Percentiles rank a stretch among this genome's conserved stretches.
phyloP scores from a whole-genome alignment of 192 early-diverging fungal genomes.

The Endogone sp. region DNA sequence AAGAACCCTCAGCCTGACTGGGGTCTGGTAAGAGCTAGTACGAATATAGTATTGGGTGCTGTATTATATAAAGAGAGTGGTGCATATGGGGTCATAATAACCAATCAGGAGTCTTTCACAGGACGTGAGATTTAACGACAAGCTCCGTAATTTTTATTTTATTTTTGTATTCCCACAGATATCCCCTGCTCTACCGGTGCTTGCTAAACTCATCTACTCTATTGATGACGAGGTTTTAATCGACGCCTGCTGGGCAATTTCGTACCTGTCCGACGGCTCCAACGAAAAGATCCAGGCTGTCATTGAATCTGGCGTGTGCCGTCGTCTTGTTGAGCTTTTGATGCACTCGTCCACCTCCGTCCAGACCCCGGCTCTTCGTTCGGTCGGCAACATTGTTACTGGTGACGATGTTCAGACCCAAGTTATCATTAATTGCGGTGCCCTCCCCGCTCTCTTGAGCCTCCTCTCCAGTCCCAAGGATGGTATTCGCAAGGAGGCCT shows the following conservation, averaged over 20 bases:
- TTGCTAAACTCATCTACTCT: constrained; percentile 88
- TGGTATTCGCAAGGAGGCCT: constrained; percentile 96
- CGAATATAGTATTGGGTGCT: neutral
- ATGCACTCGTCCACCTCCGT: constrained; percentile 84
- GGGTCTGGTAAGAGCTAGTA: constrained; percentile 49
- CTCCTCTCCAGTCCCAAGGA: constrained; percentile 90
- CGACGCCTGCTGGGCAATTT: constrained; percentile 99
- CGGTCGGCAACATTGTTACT: constrained; percentile 98
- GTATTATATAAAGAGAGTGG: neutral
- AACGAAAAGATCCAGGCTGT: constrained; percentile 99
- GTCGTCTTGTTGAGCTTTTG: constrained; percentile 91
- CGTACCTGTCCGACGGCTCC: constrained; percentile 95
- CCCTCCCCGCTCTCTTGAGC: constrained; percentile 71
- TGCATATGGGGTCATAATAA: neutral
- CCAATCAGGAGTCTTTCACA: neutral
- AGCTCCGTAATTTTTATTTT: constrained; percentile 6
- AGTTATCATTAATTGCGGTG: constrained; percentile 89
- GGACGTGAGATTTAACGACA: constrained; percentile 2
- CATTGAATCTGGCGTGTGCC: constrained; percentile 91
- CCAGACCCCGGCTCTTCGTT: constrained; percentile 95
- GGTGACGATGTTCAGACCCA: constrained; percentile 98
- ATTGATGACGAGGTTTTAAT: constrained; percentile 94
- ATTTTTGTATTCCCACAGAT: constrained; percentile 60
- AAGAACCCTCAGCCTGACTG: constrained; percentile 95
- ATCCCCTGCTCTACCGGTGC: constrained; percentile 77